A percentile compares a stretch with the other conserved stretches of the same genome.
These are phyloP conservation scores for Cicer yamashitae DNA, from an alignment of 306 rosid species.

Conservation along the genomic window DNA sequence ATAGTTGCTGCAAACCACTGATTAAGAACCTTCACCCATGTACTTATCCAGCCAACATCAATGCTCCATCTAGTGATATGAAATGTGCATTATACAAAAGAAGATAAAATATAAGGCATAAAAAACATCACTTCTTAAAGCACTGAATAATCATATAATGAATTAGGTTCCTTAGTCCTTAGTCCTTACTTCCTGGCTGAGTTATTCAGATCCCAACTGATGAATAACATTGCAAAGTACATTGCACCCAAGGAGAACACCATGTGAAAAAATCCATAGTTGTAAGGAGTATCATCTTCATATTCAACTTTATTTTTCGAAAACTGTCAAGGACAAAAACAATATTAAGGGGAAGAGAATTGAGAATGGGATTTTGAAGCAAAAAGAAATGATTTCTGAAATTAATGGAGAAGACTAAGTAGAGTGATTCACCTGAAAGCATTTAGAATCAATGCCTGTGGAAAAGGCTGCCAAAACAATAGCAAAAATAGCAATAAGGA, in stretches of 20 bases:
- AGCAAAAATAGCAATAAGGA: slow-evolving; percentile 76
- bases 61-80: slow-evolving; percentile 84
- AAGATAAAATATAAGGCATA: slow-evolving; percentile 16
- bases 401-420: slow-evolving; percentile 13
- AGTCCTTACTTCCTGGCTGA: slow-evolving; percentile 68
- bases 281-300: slow-evolving; percentile 75
- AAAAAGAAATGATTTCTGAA: neutral
- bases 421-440: slow-evolving; percentile 70
- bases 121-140: slow-evolving; percentile 3
- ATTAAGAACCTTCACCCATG: slow-evolving; percentile 80
- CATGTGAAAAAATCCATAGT: slow-evolving; percentile 80
- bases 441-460: slow-evolving; percentile 85
- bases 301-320: slow-evolving; percentile 55
- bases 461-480: slow-evolving; percentile 88
- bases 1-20: slow-evolving; percentile 93
- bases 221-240: slow-evolving; percentile 93
- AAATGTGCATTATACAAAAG: neutral
- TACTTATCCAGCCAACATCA: slow-evolving; percentile 91
- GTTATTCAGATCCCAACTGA: slow-evolving; percentile 90
- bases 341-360: neutral
- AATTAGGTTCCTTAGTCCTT: neutral
- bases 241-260: slow-evolving; percentile 84
- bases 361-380: slow-evolving; percentile 6
- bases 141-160: neutral
- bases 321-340: slow-evolving; percentile 54